These are phyloP conservation scores for Mortierella sp. DNA, from an alignment of 371 early-diverging fungal genomes.

Conservation along the genomic window DNA sequence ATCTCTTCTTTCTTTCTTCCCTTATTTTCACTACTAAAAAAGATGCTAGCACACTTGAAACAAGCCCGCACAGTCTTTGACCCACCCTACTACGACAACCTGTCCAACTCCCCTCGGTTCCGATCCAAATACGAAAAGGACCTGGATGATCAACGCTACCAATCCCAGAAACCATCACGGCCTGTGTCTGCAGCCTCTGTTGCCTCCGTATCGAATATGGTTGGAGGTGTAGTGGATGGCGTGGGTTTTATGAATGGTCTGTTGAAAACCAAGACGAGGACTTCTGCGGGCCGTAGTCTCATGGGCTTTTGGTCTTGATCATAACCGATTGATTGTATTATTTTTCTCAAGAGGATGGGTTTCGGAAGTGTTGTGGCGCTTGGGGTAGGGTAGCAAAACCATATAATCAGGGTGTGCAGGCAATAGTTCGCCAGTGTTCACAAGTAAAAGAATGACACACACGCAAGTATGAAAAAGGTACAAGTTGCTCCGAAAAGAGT, in stretches of 20 bases:
- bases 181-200: constrained; percentile 61
- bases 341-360: background rate
- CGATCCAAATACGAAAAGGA: constrained; percentile 54
- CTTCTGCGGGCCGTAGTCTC: constrained; percentile 49
- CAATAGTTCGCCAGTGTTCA: no score
- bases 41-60: constrained; percentile 60
- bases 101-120: constrained; percentile 52
- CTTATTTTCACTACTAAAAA: background rate
- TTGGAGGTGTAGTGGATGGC: constrained; percentile 65
- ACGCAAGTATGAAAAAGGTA: background rate
- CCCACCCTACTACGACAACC: constrained; percentile 53
- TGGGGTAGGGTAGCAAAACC: no score
- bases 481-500: background rate
- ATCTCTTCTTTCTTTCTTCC: background rate
- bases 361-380: no score
- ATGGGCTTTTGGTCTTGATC: constrained; percentile 53
- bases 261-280: constrained; percentile 58
- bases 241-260: constrained; percentile 61
- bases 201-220: constrained; percentile 59
- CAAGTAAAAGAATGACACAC: background rate
- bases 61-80: constrained; percentile 59
- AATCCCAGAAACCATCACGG: constrained; percentile 53
- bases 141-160: constrained; percentile 55
- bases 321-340: background rate
- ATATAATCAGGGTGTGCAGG: no score